These are phyloP conservation scores for Kodamaea kaohsiungensis DNA, from an alignment of 805 yeast species.

Conservation along the genomic window DNA sequence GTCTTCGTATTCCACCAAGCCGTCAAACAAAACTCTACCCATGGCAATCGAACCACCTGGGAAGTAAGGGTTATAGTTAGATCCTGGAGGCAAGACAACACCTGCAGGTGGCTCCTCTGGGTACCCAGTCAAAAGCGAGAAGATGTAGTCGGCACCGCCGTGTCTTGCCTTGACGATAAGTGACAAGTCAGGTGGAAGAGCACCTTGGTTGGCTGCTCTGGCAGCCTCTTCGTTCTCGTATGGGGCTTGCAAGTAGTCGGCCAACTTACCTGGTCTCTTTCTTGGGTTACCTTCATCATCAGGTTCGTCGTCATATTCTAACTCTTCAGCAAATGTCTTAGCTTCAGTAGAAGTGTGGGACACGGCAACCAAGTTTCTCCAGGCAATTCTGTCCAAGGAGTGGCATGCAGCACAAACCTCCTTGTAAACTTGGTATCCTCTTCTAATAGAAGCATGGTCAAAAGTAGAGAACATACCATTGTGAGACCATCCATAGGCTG, in stretches of 20 bases:
- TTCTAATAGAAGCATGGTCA: slow-evolving; percentile 94
- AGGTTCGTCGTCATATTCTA: slow-evolving; percentile 96
- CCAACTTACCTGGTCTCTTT: slow-evolving; percentile 97
- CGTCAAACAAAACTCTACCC: slow-evolving; percentile 98
- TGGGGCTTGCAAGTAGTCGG: slow-evolving; percentile 93
- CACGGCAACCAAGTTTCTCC: slow-evolving; percentile 98
- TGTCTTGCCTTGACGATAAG: slow-evolving; percentile 98
- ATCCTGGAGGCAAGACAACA: slow-evolving; percentile 86
- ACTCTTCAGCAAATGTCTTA: slow-evolving; percentile 91
- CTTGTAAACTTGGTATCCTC: slow-evolving; percentile 98
- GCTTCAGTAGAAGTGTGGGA: slow-evolving; percentile 90
- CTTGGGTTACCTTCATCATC: slow-evolving; percentile 96
- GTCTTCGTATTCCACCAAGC: slow-evolving; percentile 96
- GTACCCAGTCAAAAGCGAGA: slow-evolving; percentile 94
- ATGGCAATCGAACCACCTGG: slow-evolving; percentile 99
- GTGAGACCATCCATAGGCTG: slow-evolving; percentile 91
- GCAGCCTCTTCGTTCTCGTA: slow-evolving; percentile 99
- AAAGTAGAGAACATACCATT: slow-evolving; percentile 87
- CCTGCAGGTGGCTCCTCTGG: slow-evolving; percentile 99
- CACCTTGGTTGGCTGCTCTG: slow-evolving; percentile 99
- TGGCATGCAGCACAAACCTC: slow-evolving; percentile 99
- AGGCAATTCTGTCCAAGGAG: slow-evolving; percentile 93
- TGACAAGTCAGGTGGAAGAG: slow-evolving; percentile 96
- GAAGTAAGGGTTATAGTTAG: slow-evolving; percentile 99
- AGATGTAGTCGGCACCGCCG: slow-evolving; percentile 95